A percentile compares a stretch with the other conserved stretches of the same genome.
phyloP scores from a whole-genome alignment of 192 early-diverging fungal genomes.

The Coemansia erecta region DNA sequence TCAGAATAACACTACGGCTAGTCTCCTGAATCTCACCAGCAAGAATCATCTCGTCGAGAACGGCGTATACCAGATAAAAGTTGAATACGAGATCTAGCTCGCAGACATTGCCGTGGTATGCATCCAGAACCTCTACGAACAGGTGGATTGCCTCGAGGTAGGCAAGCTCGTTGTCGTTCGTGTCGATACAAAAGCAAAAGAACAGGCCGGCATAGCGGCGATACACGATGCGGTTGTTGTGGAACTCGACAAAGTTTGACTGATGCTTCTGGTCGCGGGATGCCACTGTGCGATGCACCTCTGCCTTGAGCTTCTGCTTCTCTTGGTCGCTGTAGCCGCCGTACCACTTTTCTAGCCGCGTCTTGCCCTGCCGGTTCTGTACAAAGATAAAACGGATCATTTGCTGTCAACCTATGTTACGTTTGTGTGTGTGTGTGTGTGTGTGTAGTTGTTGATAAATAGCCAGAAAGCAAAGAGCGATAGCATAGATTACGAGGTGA shows the following conservation, averaged over 20 bases:
- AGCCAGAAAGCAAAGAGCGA: neutral
- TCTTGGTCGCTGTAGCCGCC: slow-evolving; percentile 91
- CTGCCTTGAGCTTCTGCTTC: slow-evolving; percentile 88
- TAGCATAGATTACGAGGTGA: neutral
- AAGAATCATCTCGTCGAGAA: slow-evolving; percentile 96
- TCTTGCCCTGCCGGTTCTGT: slow-evolving; percentile 99
- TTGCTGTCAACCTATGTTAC: neutral
- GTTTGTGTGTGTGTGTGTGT: neutral
- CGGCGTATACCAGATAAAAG: slow-evolving; percentile 96
- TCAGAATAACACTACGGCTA: slow-evolving; percentile 73
- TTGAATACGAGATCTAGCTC: slow-evolving; percentile 98
- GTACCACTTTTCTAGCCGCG: slow-evolving; percentile 96
- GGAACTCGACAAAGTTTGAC: slow-evolving; percentile 98
- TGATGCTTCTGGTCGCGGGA: slow-evolving; percentile 96
- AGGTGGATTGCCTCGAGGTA: slow-evolving; percentile 97
- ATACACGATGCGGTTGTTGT: slow-evolving; percentile 97
- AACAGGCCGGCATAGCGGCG: slow-evolving; percentile 97
- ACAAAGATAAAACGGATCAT: slow-evolving; percentile 94
- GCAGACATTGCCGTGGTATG: slow-evolving; percentile 98
- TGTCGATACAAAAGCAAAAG: slow-evolving; percentile 98
- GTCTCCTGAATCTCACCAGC: slow-evolving; percentile 99
- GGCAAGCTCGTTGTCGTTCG: slow-evolving; percentile 96
- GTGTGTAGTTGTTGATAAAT: neutral
- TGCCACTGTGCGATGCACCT: slow-evolving; percentile 94
- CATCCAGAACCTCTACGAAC: slow-evolving; percentile 97